A percentile compares a stretch with the other conserved stretches of the same genome.
Evolutionary conservation across 352 stramenopile species (phyloP).

Genomic region (Globisporangium okanoganense): DNA sequence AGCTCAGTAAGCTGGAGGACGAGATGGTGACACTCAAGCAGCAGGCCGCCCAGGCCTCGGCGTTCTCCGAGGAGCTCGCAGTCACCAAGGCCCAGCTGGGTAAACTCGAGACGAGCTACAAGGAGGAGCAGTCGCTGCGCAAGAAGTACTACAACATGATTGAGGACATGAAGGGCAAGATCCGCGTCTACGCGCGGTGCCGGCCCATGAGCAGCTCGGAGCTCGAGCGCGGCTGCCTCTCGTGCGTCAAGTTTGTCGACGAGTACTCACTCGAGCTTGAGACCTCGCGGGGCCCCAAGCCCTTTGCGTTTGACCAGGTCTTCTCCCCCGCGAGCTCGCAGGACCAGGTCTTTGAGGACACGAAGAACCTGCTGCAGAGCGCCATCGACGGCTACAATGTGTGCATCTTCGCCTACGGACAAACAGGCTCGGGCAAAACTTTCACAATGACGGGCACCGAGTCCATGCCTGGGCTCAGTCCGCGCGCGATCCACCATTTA

Average conservation of each 20-base stretch:
- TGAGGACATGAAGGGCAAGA: conserved; percentile 96
- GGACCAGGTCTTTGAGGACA: conserved; percentile 91
- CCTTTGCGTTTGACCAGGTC: conserved; percentile 89
- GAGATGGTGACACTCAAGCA: conserved; percentile 48
- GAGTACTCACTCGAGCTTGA: conserved; percentile 86
- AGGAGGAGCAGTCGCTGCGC: conserved; percentile 84
- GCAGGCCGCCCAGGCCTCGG: conserved; percentile 43
- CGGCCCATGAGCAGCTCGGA: conserved; percentile 89
- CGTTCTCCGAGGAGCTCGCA: conserved; percentile 45
- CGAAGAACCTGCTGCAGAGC: conserved; percentile 88
- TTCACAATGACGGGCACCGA: conserved; percentile 91
- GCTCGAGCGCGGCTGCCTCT: conserved; percentile 64
- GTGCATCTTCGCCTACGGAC: conserved; percentile 94
- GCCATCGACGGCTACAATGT: conserved; percentile 91
- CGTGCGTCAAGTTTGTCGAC: conserved; percentile 68
- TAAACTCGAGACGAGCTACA: conserved; percentile 76
- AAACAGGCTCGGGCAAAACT: conserved; percentile 92
- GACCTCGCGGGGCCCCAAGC: conserved; percentile 72
- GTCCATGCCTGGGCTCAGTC: conserved; percentile 74
- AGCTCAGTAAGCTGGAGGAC: conserved; percentile 57
- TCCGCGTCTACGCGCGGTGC: conserved; percentile 90
- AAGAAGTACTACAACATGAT: conserved; percentile 97
- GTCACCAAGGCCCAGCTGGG: conserved; percentile 25
- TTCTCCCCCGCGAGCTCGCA: conserved; percentile 79
- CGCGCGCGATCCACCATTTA: conserved; percentile 83